These are phyloP conservation scores for Mycena galericulata DNA, from an alignment of 768 basidiomycete species.

Conservation along the genomic window DNA sequence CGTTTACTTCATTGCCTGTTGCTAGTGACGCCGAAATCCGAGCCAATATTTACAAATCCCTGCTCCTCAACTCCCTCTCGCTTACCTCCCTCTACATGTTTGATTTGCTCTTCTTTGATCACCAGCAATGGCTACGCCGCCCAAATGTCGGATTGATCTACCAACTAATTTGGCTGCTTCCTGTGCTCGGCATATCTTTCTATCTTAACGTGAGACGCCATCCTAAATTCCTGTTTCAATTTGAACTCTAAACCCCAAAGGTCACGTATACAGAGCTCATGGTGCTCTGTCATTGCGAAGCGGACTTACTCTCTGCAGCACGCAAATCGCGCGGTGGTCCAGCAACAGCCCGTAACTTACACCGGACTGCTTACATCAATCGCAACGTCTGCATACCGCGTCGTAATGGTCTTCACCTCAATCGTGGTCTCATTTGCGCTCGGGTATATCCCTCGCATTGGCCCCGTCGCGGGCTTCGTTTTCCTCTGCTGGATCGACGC, in stretches of 20 bases:
- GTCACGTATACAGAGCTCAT: constrained; percentile 73
- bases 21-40: constrained; percentile 82
- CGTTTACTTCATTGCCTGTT: constrained; percentile 19
- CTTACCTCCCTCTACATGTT: constrained; percentile 82
- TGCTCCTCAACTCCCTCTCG: constrained; percentile 78
- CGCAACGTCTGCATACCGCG: constrained; percentile 85
- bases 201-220: constrained; percentile 81
- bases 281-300: constrained; percentile 83
- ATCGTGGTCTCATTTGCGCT: constrained; percentile 76
- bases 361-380: constrained; percentile 78
- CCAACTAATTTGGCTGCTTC: constrained; percentile 82
- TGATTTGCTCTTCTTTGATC: constrained; percentile 73
- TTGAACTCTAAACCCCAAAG: constrained; percentile 19
- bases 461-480: constrained; percentile 68
- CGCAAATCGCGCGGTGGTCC: constrained; percentile 66
- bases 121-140: constrained; percentile 75
- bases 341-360: constrained; percentile 69
- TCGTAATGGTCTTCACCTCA: constrained; percentile 85
- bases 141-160: constrained; percentile 83
- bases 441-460: constrained; percentile 72
- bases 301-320: constrained; percentile 79
- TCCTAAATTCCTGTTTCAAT: not conserved
- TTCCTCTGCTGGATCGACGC: constrained; percentile 91
- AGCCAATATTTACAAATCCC: constrained; percentile 78
- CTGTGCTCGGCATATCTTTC: constrained; percentile 79